Conservation (phyloP, 2,329 filamentous ascomycete species). For the Trichoderma oligosporum region DNA sequence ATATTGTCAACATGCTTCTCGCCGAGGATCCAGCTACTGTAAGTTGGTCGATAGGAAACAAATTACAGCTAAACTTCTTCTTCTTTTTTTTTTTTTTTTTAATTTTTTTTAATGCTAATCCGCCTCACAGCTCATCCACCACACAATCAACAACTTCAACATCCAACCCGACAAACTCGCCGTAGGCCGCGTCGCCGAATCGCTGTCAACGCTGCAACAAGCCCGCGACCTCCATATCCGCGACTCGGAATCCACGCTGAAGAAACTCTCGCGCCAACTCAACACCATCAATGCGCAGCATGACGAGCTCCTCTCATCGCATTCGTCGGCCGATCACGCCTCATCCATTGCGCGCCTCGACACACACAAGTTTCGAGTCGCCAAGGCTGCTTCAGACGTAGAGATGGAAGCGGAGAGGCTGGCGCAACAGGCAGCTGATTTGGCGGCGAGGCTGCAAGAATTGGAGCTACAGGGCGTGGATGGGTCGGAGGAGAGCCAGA, state of each 20-base stretch:
- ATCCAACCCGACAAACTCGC: conserved; percentile 82
- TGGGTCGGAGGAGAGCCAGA: conserved; percentile 42
- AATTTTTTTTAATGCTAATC: too few species aligned
- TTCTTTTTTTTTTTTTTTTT: too few species aligned
- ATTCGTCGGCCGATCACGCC: conserved; percentile 77
- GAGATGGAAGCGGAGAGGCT: conserved; percentile 96
- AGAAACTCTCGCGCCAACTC: conserved; percentile 71
- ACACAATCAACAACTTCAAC: conserved; percentile 94
- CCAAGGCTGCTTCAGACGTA: conserved; percentile 84
- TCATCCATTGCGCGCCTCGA: conserved; percentile 81
- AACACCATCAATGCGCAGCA: conserved; percentile 72
- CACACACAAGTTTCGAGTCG: conserved; percentile 88
- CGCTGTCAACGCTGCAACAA: conserved; percentile 75
- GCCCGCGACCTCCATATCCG: conserved; percentile 74
- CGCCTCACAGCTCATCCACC: conserved; percentile 70
- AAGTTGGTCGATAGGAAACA: conserved; percentile 33
- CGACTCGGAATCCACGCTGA: conserved; percentile 63
- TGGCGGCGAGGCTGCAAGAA: conserved; percentile 72
- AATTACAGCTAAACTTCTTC: too few species aligned
- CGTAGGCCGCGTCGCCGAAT: conserved; percentile 78
- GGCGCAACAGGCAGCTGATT: conserved; percentile 69
- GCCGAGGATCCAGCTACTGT: conserved; percentile 88
- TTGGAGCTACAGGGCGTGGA: conserved; percentile 85
- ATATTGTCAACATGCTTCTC: conserved; percentile 70
- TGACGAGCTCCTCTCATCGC: conserved; percentile 67